A percentile compares a stretch with the other conserved stretches of the same genome.
Evolutionary conservation across 352 stramenopile species (phyloP).

Genomic region (Pythium insidiosum): DNA sequence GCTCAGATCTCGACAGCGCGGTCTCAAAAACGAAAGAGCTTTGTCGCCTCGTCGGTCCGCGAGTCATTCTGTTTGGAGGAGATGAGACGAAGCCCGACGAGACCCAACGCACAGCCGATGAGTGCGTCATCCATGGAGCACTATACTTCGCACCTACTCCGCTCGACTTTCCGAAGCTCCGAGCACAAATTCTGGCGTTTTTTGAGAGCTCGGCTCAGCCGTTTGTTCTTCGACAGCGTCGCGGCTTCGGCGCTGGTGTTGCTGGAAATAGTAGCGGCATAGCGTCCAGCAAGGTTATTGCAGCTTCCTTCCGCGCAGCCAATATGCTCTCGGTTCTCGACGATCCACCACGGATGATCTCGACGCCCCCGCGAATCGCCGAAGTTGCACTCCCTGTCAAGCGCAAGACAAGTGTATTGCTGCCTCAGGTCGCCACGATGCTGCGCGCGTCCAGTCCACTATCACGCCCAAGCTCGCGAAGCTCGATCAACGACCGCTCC

Average conservation of each 20-base stretch:
- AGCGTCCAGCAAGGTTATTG: conserved; percentile 14
- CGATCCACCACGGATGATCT: conserved; percentile 5
- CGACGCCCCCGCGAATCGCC: conserved; percentile 6
- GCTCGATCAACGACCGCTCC: neutral
- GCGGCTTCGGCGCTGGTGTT: conserved; percentile 1
- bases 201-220: conserved; percentile 46
- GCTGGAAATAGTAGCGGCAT: too few species aligned
- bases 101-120: conserved; percentile 21
- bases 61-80: conserved; percentile 54
- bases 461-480: neutral
- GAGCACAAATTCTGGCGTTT: conserved; percentile 38
- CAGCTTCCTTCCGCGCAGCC: conserved; percentile 28
- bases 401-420: conserved; percentile 4
- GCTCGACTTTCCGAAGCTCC: conserved; percentile 48
- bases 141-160: conserved; percentile 56
- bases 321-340: conserved; percentile 13
- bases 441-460: neutral
- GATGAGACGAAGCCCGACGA: conserved; percentile 22
- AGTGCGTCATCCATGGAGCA: conserved; percentile 38
- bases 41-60: conserved; percentile 23
- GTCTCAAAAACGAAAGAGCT: conserved; percentile 30
- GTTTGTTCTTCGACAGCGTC: conserved; percentile 45
- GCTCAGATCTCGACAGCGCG: conserved; percentile 30
- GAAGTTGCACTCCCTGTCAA: conserved; percentile 7
- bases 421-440: conserved; percentile 8